phyloP scores from a whole-genome alignment of 192 early-diverging fungal species.

The Allomyces macrogynus region DNA sequence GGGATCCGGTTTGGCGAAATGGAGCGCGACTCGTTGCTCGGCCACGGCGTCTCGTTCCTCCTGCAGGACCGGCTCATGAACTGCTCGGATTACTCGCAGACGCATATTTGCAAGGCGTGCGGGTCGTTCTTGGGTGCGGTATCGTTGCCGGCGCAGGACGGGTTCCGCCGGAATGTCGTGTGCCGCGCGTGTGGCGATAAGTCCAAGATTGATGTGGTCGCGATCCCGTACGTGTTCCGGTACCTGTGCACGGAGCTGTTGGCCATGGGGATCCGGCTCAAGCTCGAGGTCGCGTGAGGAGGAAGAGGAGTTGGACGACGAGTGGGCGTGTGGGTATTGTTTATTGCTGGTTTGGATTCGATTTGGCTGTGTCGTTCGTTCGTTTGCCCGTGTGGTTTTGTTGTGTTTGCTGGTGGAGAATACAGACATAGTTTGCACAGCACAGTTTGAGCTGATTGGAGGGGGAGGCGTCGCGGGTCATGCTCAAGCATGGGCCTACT shows the following conservation, averaged over 20 bases:
- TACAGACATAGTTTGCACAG: too few relatives aligned
- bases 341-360: too few relatives aligned
- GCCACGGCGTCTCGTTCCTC: constrained; percentile 87
- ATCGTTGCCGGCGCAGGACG: constrained; percentile 14
- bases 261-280: constrained; percentile 90
- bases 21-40: constrained; percentile 95
- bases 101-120: constrained; percentile 62
- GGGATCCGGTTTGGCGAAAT: constrained; percentile 99
- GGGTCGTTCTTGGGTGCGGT: constrained; percentile 70
- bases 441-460: too few relatives aligned
- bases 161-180: constrained; percentile 16
- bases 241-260: constrained; percentile 88
- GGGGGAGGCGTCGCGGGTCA: too few relatives aligned
- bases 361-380: too few relatives aligned
- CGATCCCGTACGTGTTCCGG: constrained; percentile 88
- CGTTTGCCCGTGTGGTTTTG: too few relatives aligned
- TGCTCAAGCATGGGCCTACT: too few relatives aligned
- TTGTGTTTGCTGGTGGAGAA: too few relatives aligned
- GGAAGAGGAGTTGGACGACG: too few relatives aligned
- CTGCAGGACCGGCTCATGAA: constrained; percentile 97
- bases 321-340: too few relatives aligned
- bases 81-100: constrained; percentile 89
- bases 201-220: constrained; percentile 63
- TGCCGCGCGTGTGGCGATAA: constrained; percentile 59
- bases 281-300: constrained; percentile 41